Evolutionary conservation across 2,329 filamentous ascomycete genomes (phyloP), one percentile per base, ranked within the genome.

Genomic region (Teratosphaeria gauchensis): DNA sequence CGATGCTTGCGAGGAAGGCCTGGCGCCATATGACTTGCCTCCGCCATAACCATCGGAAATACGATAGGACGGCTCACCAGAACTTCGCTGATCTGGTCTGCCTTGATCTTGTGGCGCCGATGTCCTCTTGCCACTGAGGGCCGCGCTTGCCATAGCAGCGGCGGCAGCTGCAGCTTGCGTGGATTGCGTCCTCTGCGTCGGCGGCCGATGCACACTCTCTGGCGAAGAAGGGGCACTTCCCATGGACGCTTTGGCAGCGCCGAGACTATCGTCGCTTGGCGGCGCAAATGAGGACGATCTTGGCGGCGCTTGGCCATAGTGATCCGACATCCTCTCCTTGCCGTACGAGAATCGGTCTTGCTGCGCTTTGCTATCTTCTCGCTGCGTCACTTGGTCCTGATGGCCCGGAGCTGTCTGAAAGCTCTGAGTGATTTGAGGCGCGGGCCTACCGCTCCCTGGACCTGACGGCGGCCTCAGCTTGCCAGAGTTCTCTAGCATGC

Each of bases 401-500:
- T 67, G 73, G 57, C 56, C 63, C 9, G 65, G 66, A 12, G 67
- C 58, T 7, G 67, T 66, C 30, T 63, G 67, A 62, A 72, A 78
- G 53, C 72, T 72, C 62, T 69, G 69, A 62, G 28, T 53, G 56
- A 68, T 73, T 63, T 71, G 77, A 30, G 77, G 75, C 55, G 80
- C 80, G 60, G 77, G 70, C 53, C 75, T 74, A 58, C 74, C 73
- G 28, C 72, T 70, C 31, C 63, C 55, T 12, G 54, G 38, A 21
- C 54, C 59, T 6, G 62, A 59, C 11, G 63, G 64, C 33, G 81
- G 77, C 57, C 90, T 82, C 61, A 92, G 76, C 2, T 87, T 90
- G 68, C 58, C 59, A 46, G 63, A 65, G 56, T 69, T 66, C 16
- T 63, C 60, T 51, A 68, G 54, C 64, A 67, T 66, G 3, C 67